Base-by-base conservation (phyloP, 495 filamentous ascomycete species). In the Bombardia bombarda region DNA sequence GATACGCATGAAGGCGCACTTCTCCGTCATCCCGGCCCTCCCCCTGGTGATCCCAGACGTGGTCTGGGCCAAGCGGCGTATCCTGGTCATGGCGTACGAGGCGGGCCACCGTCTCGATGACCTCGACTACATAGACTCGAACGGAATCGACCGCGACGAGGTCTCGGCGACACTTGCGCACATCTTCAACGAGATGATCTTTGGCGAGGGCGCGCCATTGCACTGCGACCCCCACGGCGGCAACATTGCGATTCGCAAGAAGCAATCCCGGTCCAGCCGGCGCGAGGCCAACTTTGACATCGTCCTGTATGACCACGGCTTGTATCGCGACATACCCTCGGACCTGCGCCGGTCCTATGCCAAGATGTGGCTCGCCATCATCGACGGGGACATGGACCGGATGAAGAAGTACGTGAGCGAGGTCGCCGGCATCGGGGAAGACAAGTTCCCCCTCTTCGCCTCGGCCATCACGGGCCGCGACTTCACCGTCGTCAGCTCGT, bases 101-200 rank as follows among this genome's bases (percentile, higher is more conserved):
- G 74, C 87, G 18, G 93, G 93, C 22, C 73, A 77, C 48, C 86
- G 93, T 32, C 83, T 87, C 10, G 93, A 99, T 56, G 89, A 99
- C 58, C 78, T 97, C 3, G 77, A 72, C 7, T 97, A 80, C 61
- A 69, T 97, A 3, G 93, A 96, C 62, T 66, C 75, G 7, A 85
- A 92, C 61, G 72, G 75, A 40, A 96, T 99, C 57, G 83, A 90
- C 61, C 82, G 93, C 8, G 93, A 95, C 63, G 93, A 99, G 65
- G 93, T 99, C 19, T 93, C 90, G 6, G 92, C 93, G 0, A 84
- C 90, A 0, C 66, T 99, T 4, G 83, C 90, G 2, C 80, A 82
- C 36, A 90, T 96, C 43, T 99, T 99, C 74, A 99, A 99, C 68
- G 90, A 95, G 60, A 99, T 99, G 93, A 95, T 99, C 45, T 99